These are phyloP conservation scores for Dactylellina sp. DNA, from an alignment of 2,329 filamentous ascomycete species.

Conservation along the genomic window DNA sequence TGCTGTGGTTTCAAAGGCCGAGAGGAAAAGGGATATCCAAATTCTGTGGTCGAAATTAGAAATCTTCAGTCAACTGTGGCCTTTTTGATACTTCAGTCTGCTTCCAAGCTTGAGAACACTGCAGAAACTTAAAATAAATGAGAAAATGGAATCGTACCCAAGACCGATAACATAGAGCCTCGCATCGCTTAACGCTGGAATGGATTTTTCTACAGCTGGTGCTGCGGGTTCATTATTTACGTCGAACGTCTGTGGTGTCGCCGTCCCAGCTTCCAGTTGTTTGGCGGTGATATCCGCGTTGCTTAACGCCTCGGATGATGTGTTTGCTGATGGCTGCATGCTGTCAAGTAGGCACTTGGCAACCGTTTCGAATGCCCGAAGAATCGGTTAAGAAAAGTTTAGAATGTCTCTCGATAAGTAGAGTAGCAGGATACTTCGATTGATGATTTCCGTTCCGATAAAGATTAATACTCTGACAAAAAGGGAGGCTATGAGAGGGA, in stretches of 20 bases:
- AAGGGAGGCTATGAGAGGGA: too few species aligned
- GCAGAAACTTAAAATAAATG: slow-evolving; percentile 1
- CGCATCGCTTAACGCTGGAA: slow-evolving; percentile 35
- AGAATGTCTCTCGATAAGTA: neutral
- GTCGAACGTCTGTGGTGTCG: slow-evolving; percentile 31
- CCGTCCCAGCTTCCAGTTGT: slow-evolving; percentile 34
- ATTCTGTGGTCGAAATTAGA: slow-evolving; percentile 21
- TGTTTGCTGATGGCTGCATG: slow-evolving; percentile 42
- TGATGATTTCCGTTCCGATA: too few species aligned
- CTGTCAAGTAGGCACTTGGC: neutral
- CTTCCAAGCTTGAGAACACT: neutral
- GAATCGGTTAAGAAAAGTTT: neutral
- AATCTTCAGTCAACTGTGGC: slow-evolving; percentile 51
- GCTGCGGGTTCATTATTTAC: slow-evolving; percentile 18
- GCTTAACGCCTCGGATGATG: slow-evolving; percentile 45
- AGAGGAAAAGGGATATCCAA: slow-evolving; percentile 63
- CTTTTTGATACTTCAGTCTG: slow-evolving; percentile 19
- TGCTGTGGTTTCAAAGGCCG: slow-evolving; percentile 67
- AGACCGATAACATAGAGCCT: slow-evolving; percentile 44
- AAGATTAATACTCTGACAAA: too few species aligned
- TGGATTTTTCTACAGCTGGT: slow-evolving; percentile 1
- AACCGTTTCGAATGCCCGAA: too few species aligned
- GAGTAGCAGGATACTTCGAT: too few species aligned
- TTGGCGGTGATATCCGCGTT: slow-evolving; percentile 41
- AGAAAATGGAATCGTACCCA: slow-evolving; percentile 39